Evolutionary conservation across 1,284 basidiomycete genomes (phyloP).

Genomic region (Coriolopsis trogii): DNA sequence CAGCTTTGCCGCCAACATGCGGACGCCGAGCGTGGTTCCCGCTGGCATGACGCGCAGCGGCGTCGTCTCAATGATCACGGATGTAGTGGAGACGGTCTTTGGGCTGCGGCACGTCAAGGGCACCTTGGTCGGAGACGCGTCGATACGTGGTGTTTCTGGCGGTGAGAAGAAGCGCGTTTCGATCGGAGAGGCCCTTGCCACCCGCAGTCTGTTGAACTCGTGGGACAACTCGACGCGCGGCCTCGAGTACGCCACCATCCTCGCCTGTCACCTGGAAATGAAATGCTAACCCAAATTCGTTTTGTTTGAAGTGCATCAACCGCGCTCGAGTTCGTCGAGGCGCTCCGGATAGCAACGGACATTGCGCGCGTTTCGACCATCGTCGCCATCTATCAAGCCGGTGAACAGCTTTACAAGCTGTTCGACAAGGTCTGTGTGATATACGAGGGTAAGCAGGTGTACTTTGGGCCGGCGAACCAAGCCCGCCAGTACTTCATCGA

Average conservation of each 20-base stretch:
- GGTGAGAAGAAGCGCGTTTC: slow-evolving; percentile 85
- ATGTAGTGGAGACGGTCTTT: slow-evolving; percentile 67
- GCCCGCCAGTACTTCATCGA: slow-evolving; percentile 64
- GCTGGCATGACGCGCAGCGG: slow-evolving; percentile 49
- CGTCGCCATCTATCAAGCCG: slow-evolving; percentile 67
- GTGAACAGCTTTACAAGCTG: slow-evolving; percentile 47
- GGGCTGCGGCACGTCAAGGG: slow-evolving; percentile 66
- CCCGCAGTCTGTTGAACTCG: slow-evolving; percentile 56
- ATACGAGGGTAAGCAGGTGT: slow-evolving; percentile 67
- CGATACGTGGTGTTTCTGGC: slow-evolving; percentile 77
- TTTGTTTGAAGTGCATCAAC: slow-evolving; percentile 52
- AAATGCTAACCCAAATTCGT: no score
- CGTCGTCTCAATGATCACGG: slow-evolving; percentile 51
- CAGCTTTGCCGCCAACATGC: slow-evolving; percentile 62
- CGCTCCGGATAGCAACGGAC: slow-evolving; percentile 59
- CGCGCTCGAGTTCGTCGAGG: slow-evolving; percentile 59
- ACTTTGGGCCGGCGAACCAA: slow-evolving; percentile 55
- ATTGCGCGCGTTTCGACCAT: slow-evolving; percentile 51
- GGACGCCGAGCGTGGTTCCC: slow-evolving; percentile 55
- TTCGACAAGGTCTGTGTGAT: slow-evolving; percentile 71
- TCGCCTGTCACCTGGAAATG: neutral
- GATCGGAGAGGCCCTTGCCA: slow-evolving; percentile 70
- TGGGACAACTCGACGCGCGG: slow-evolving; percentile 80
- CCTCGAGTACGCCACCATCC: slow-evolving; percentile 30
- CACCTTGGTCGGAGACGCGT: slow-evolving; percentile 74